These are phyloP conservation scores for Pestalotiopsis sp. DNA, from an alignment of 2,329 filamentous ascomycete species.

Conservation along the genomic window DNA sequence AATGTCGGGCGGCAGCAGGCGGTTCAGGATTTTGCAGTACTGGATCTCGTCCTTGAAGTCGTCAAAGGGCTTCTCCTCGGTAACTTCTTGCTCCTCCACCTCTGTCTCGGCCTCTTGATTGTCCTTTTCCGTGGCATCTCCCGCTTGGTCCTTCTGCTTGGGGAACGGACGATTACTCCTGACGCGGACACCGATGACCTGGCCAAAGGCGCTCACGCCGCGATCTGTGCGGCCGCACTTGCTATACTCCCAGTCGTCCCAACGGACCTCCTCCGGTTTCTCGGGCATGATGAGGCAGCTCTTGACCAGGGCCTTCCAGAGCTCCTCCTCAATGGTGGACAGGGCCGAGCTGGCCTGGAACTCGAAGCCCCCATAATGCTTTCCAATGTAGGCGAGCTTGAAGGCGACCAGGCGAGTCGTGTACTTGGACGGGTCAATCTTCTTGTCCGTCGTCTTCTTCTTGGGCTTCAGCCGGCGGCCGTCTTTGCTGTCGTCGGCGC, in stretches of 20 bases:
- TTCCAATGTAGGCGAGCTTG: conserved; percentile 92
- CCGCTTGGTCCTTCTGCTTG: conserved; percentile 25
- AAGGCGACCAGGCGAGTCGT: conserved; percentile 83
- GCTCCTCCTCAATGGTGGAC: conserved; percentile 87
- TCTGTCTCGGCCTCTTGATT: conserved; percentile 8
- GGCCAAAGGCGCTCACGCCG: conserved; percentile 95
- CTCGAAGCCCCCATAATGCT: conserved; percentile 91
- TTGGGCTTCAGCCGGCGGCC: conserved; percentile 15
- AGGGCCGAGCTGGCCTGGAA: conserved; percentile 73
- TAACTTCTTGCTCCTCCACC: not conserved
- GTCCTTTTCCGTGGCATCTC: conserved; percentile 16
- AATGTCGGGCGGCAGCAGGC: conserved; percentile 86
- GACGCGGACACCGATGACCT: conserved; percentile 84
- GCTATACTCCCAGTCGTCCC: conserved; percentile 85
- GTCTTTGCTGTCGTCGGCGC: not conserved
- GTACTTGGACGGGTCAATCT: conserved; percentile 80
- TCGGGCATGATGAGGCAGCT: conserved; percentile 79
- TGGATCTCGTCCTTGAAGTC: conserved; percentile 79
- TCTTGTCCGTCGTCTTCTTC: conserved; percentile 46
- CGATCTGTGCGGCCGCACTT: conserved; percentile 94
- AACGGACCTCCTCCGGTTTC: conserved; percentile 68
- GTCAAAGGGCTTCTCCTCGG: conserved; percentile 50
- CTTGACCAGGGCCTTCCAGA: conserved; percentile 89
- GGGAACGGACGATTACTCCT: conserved; percentile 74
- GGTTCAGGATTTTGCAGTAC: conserved; percentile 84